Percentiles rank a stretch among this genome's conserved stretches.
Evolutionary conservation across 2,329 filamentous ascomycete species (phyloP).

Genomic region (Sclerotinia subarctica): DNA sequence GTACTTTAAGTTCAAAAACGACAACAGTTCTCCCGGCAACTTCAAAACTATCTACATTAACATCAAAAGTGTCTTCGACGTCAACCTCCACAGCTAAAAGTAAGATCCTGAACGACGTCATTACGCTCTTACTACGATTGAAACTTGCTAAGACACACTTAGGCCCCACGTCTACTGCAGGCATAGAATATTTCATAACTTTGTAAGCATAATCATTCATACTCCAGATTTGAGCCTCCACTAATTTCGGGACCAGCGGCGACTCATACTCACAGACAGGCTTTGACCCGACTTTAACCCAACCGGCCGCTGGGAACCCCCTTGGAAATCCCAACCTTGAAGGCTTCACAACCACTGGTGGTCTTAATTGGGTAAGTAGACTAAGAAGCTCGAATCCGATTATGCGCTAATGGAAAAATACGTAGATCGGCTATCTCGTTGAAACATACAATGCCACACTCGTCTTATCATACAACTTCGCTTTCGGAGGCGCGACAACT

Average conservation of each 20-base stretch:
- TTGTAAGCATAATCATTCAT: not conserved
- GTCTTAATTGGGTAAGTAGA: slow-evolving; percentile 26
- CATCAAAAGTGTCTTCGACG: not conserved
- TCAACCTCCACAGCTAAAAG: not conserved
- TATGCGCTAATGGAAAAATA: not conserved
- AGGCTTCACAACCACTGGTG: slow-evolving; percentile 40
- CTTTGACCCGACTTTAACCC: slow-evolving; percentile 35
- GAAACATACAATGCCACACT: not conserved
- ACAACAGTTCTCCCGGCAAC: not conserved
- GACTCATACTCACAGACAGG: slow-evolving; percentile 39
- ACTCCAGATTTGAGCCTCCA: not conserved
- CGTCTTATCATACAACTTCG: slow-evolving; percentile 1
- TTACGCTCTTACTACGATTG: no score
- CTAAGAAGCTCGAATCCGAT: not conserved
- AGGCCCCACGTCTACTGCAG: not conserved
- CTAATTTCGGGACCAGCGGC: slow-evolving; percentile 28
- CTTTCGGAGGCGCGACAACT: not conserved
- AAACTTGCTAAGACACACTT: not conserved
- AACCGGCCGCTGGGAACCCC: slow-evolving; percentile 35
- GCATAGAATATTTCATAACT: slow-evolving; percentile 8
- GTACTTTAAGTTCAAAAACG: not conserved
- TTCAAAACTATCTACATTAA: not conserved
- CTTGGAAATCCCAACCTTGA: slow-evolving; percentile 38
- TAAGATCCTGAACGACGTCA: not conserved
- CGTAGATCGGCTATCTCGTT: not conserved